phyloP scores from a whole-genome alignment of 2,329 filamentous ascomycete species.

The Ophiognomonia clavigignenti-juglandacearum region DNA sequence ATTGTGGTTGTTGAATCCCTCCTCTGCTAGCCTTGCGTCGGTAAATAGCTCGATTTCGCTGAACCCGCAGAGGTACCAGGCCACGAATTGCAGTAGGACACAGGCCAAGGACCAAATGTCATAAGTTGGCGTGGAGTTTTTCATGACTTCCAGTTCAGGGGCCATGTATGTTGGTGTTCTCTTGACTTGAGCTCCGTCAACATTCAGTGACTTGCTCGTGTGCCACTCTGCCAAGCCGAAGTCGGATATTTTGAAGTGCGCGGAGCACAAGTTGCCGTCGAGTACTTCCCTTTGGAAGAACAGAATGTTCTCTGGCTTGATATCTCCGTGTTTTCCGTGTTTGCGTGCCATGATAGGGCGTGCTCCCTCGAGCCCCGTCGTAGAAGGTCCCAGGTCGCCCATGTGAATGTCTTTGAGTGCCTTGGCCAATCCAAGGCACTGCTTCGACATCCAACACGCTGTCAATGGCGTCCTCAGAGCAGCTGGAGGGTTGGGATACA shows the following conservation, averaged over 20 bases:
- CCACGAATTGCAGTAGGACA: neutral
- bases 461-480: neutral
- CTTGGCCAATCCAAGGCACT: neutral
- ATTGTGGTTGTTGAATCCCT: neutral
- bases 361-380: neutral
- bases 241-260: neutral
- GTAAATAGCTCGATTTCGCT: neutral
- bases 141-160: neutral
- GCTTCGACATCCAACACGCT: neutral
- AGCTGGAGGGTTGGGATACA: neutral
- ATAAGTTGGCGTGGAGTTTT: neutral
- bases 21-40: neutral
- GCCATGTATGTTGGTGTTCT: neutral
- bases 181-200: neutral
- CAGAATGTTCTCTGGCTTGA: neutral
- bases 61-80: neutral
- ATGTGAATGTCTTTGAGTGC: neutral
- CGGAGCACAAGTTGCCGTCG: neutral
- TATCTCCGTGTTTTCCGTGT: neutral
- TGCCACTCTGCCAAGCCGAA: neutral
- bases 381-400: neutral
- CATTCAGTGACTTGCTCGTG: neutral
- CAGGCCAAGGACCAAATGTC: neutral
- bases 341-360: neutral
- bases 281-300: neutral